Base-by-base conservation (phyloP, 345 rosid species). In the Stellera chamaejasme region DNA sequence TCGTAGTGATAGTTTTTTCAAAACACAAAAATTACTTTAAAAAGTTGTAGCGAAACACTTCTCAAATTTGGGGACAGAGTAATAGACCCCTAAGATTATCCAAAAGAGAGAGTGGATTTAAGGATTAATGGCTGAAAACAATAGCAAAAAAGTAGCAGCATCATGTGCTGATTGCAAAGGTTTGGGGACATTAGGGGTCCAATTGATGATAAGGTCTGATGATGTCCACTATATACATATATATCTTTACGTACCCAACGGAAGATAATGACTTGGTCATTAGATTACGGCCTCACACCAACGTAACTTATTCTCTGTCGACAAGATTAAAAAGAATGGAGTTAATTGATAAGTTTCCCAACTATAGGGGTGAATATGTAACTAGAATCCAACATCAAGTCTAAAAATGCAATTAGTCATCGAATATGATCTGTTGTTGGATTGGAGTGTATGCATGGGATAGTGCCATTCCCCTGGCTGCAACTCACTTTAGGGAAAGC, bases 121-220 rank as follows among this genome's bases (percentile, higher is more conserved):
- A 45, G 57, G 19, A n/a, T 13, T 10, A 48, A 10, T 25, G 11
- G 11, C 27, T 14, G 50, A 28, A 52, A 19, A 13, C 58, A 50
- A 46, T 60, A 73, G 73, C 50, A 61, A 32, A 52, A 55, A 53
- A 61, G 51, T 48, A 59, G 1, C n/a, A 59, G 1, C n/a, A n/a
- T 43, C 70, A 64, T 70, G 78, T 69, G 75, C 57, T 11, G 10
- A 46, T 26, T 13, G 32, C 55, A 48, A 27, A 59, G 60, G 45
- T 59, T 56, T 53, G 63, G 68, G 58, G 50, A 67, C 69, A 61
- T 44, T 66, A 4, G 51, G 70, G 75, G 69, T 48, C 39, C 66
- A 45, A 6, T 11, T 52, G 54, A 52, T 48, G 5, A 52, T 19
- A 19, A 19, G 23, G 26, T n/a, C 48, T 55, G 23, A 19, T 8